Evolutionary conservation across 1,139 yeast genomes (phyloP).

Genomic region (Taphrina populina): DNA sequence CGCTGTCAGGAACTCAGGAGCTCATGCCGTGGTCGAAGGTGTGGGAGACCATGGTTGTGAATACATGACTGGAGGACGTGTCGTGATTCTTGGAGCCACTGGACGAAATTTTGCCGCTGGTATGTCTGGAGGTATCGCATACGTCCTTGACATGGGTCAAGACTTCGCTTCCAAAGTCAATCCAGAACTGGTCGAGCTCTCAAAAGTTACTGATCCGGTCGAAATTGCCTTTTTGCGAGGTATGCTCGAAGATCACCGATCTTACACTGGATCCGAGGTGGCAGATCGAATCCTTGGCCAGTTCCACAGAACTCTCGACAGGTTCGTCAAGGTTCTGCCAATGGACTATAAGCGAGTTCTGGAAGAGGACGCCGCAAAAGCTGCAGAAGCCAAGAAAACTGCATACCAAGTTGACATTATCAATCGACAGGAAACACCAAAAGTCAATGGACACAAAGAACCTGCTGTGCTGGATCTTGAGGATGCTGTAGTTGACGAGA

Average conservation of each 20-base stretch:
- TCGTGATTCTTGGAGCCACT: conserved; percentile 83
- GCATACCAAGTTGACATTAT: conserved; percentile 40
- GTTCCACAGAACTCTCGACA: conserved; percentile 82
- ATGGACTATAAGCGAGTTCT: conserved; percentile 85
- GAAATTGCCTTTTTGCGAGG: conserved; percentile 95
- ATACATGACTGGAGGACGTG: conserved; percentile 99
- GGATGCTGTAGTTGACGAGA: conserved; percentile 74
- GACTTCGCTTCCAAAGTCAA: conserved; percentile 82
- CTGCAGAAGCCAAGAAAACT: conserved; percentile 60
- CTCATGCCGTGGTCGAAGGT: conserved; percentile 93
- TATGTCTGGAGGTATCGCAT: conserved; percentile 99
- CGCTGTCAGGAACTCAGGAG: conserved; percentile 98
- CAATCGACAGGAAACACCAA: conserved; percentile 42
- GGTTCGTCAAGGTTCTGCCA: conserved; percentile 92
- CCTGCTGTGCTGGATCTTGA: conserved; percentile 88
- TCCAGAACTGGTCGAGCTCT: conserved; percentile 75
- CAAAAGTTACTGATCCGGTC: conserved; percentile 74
- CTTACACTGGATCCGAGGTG: conserved; percentile 87
- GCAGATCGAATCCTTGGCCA: conserved; percentile 80
- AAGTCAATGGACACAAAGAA: conserved; percentile 73
- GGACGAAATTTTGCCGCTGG: conserved; percentile 98
- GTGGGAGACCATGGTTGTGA: conserved; percentile 99
- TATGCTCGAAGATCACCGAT: conserved; percentile 89
- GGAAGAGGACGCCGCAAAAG: conserved; percentile 69
- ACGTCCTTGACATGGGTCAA: conserved; percentile 92